Percentiles rank a stretch among this genome's conserved stretches.
Evolutionary conservation across 2,329 filamentous ascomycete genomes (phyloP).

Genomic region (Talaromyces pinophilus): DNA sequence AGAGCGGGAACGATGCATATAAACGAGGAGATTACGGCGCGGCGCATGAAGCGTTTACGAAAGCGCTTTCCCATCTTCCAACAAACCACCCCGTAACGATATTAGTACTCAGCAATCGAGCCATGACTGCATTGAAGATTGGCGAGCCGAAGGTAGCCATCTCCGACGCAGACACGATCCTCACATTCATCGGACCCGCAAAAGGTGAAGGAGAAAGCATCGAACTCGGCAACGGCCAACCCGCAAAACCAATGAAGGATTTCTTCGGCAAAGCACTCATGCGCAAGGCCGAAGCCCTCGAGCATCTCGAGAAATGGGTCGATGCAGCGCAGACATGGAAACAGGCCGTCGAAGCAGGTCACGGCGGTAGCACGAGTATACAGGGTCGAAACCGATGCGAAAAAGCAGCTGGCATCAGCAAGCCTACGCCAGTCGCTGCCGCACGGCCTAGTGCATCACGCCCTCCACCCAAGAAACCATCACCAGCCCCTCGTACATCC

Average conservation of each 20-base stretch:
- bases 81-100: slow-evolving; percentile 79
- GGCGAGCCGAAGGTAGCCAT: slow-evolving; percentile 89
- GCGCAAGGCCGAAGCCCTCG: slow-evolving; percentile 91
- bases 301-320: slow-evolving; percentile 91
- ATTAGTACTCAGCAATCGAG: slow-evolving; percentile 86
- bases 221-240: slow-evolving; percentile 63
- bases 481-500: slow-evolving; percentile 25
- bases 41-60: slow-evolving; percentile 79
- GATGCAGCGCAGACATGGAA: slow-evolving; percentile 83
- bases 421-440: slow-evolving; percentile 50
- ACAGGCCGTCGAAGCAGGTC: slow-evolving; percentile 75
- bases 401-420: slow-evolving; percentile 73
- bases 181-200: slow-evolving; percentile 75
- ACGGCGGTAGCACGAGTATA: slow-evolving; percentile 81
- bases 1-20: slow-evolving; percentile 82
- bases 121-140: slow-evolving; percentile 85
- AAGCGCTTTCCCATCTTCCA: slow-evolving; percentile 74
- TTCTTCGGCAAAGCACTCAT: slow-evolving; percentile 91
- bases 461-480: slow-evolving; percentile 37
- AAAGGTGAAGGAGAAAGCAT: slow-evolving; percentile 81
- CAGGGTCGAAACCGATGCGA: slow-evolving; percentile 88
- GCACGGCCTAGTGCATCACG: slow-evolving; percentile 43
- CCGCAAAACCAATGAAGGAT: slow-evolving; percentile 82
- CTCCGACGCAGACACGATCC: slow-evolving; percentile 76
- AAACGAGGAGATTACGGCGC: slow-evolving; percentile 90